Percentiles rank a stretch among this genome's conserved stretches.
These are phyloP conservation scores for Pistacia integerrima DNA, from an alignment of 345 rosid genomes.

Conservation along the genomic window DNA sequence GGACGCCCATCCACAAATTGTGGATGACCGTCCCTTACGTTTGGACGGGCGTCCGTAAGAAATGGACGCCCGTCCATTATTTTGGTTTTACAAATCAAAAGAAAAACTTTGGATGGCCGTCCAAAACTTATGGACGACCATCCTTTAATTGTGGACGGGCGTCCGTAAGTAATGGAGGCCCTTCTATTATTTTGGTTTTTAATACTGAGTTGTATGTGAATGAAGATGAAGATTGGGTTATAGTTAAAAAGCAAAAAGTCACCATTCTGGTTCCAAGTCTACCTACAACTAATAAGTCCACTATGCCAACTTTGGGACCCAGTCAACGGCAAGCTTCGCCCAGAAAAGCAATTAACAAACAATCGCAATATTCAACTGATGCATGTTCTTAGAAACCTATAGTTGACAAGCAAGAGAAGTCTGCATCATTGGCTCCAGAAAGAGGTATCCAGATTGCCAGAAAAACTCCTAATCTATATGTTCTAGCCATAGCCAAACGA, in stretches of 20 bases:
- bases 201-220: conserved; percentile 23
- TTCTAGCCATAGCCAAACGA: conserved; percentile 22
- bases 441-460: conserved; percentile 19
- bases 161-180: no score
- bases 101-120: no score
- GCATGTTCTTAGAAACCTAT: conserved; percentile 23
- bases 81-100: no score
- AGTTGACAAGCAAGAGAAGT: conserved; percentile 41
- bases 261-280: conserved; percentile 66
- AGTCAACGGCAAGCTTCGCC: conserved; percentile 33
- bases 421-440: conserved; percentile 16
- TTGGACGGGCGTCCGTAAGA: no score
- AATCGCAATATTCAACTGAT: conserved; percentile 24
- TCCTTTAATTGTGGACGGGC: no score
- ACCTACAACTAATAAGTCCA: conserved; percentile 28
- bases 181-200: no score
- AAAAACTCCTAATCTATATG: conserved; percentile 25
- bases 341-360: conserved; percentile 20
- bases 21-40: no score
- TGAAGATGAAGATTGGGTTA: conserved; percentile 66
- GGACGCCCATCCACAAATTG: no score
- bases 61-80: no score
- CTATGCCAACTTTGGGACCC: conserved; percentile 37
- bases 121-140: no score
- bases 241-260: conserved; percentile 73